Conservation (phyloP, 768 basidiomycete genomes). For the Termitomyces titanicus region DNA sequence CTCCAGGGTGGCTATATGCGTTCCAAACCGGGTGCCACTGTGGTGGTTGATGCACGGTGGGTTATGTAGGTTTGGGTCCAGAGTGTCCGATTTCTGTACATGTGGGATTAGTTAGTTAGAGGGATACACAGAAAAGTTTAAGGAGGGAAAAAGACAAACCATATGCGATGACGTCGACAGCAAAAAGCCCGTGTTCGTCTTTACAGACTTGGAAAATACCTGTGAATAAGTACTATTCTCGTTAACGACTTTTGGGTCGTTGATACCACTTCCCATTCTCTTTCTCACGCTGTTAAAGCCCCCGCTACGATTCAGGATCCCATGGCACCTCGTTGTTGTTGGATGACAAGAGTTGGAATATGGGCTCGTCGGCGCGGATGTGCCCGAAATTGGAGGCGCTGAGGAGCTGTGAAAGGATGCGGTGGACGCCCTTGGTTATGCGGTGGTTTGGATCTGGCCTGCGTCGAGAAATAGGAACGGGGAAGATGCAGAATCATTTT, state of each 20-base stretch:
- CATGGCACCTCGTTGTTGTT: conserved; percentile 21
- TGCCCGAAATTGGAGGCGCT: conserved; percentile 68
- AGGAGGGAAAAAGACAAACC: conserved; percentile 40
- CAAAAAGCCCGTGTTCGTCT: conserved; percentile 80
- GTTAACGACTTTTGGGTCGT: conserved; percentile 68
- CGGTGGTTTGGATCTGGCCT: conserved; percentile 56
- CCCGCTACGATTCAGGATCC: conserved; percentile 31
- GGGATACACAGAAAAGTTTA: not conserved
- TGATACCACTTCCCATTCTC: conserved; percentile 67
- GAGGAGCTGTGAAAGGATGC: conserved; percentile 67
- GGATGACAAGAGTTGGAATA: no score
- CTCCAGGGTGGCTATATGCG: no score
- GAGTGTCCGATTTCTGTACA: conserved; percentile 80
- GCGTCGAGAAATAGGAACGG: no score
- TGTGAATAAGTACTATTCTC: conserved; percentile 87
- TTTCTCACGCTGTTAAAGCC: conserved; percentile 27
- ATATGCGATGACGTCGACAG: conserved; percentile 81
- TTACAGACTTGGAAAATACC: conserved; percentile 78
- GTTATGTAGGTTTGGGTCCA: no score
- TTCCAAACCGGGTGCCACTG: no score
- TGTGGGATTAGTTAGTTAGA: not conserved
- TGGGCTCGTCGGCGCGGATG: conserved; percentile 28
- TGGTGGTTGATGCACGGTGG: no score
- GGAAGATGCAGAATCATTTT: no score
- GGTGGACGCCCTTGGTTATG: conserved; percentile 60